Conservation (phyloP, 164 flowering plant species). For the Nelumbo lutea region DNA sequence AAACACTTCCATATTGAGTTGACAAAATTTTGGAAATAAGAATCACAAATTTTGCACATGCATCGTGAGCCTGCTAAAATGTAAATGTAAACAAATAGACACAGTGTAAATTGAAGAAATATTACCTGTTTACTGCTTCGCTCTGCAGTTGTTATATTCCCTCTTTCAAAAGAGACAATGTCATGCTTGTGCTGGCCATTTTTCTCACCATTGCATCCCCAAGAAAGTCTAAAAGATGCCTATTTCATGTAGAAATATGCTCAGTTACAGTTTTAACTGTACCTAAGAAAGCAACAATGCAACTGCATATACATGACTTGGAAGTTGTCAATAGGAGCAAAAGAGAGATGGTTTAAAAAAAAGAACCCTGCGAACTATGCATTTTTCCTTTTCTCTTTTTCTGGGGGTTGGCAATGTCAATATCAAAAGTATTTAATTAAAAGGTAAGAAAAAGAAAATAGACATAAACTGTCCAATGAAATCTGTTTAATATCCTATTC, state of each 20-base stretch:
- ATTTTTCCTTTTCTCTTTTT: neutral
- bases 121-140: conserved; percentile 97
- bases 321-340: too few relatives aligned
- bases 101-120: neutral
- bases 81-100: conserved; percentile 5
- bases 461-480: too few relatives aligned
- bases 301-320: too few relatives aligned
- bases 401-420: neutral
- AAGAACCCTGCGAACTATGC: too few relatives aligned
- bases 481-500: too few relatives aligned
- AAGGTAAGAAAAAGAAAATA: neutral
- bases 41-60: neutral
- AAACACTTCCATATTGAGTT: neutral
- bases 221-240: conserved; percentile 93
- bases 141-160: conserved; percentile 87
- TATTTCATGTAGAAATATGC: conserved; percentile 28
- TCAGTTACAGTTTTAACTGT: neutral
- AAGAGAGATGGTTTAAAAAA: too few relatives aligned
- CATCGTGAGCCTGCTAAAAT: neutral
- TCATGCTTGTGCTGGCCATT: conserved; percentile 94
- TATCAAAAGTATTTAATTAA: too few relatives aligned
- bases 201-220: conserved; percentile 79
- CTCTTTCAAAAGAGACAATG: conserved; percentile 93
- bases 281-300: neutral
- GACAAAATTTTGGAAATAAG: neutral